Base-by-base conservation (phyloP, 2,329 filamentous ascomycete species). In the Colletotrichum sp. region DNA sequence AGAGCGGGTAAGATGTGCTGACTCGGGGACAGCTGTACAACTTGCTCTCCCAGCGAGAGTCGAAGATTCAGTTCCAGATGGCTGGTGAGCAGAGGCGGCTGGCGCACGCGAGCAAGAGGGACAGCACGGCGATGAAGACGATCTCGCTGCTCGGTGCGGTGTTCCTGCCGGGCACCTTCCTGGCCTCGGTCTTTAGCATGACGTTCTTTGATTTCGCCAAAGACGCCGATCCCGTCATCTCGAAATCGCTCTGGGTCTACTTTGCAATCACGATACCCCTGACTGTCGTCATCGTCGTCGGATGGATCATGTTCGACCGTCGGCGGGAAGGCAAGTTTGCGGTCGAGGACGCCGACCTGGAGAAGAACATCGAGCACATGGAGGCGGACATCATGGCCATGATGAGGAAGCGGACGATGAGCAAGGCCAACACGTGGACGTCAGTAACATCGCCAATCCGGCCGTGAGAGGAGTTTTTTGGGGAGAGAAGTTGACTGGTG, bases 161-260 rank as follows among this genome's bases (percentile, higher is more conserved):
- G 55, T 93, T 93, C 79, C 84, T 93, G 7, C 92, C 92, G 0
- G 91, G 91, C 3, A 92, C 91, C 1, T 92, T 90, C 78, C 86
- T 93, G 21, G 89, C 92, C 10, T 93, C 92, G 1, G 85, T 93
- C 28, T 93, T 93, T 79, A 90, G 89, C 85, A 93, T 93, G 91
- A 91, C 90, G 0, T 93, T 93, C 81, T 93, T 93, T 84, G 89
- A 93, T 83, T 93, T 92, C 78, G 88, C 88, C 77, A 83, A 28
- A 81, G 84, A 82, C 67, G 81, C 83, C 6, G 81, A 83, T 21
- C 84, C 86, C 6, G 82, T 85, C 64, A 89, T 92, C 18, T 90
- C 89, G 13, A 81, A 85, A 21, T 83, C 87, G 66, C 85, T 93
- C 30, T 93, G 92, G 91, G 87, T 93, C 69, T 93, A 93, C 84